phyloP scores from a whole-genome alignment of 2,329 filamentous ascomycete species.

The Monilinia polystroma region DNA sequence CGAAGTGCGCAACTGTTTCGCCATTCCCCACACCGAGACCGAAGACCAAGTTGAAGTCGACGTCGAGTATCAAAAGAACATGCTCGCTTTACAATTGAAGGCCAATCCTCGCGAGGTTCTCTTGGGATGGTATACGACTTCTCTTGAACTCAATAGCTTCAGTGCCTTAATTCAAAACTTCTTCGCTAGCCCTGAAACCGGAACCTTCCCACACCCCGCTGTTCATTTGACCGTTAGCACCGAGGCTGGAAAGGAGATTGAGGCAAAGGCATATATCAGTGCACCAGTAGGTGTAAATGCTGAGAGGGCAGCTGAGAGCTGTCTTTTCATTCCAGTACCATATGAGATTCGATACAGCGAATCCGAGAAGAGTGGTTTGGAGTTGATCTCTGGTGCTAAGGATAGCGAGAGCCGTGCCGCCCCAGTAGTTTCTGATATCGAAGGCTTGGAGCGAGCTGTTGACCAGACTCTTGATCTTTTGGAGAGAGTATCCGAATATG shows the following conservation, averaged over 20 bases:
- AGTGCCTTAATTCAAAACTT: conserved; percentile 99
- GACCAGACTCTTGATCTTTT: conserved; percentile 87
- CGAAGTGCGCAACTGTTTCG: conserved; percentile 94
- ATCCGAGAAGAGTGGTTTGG: conserved; percentile 72
- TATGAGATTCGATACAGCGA: conserved; percentile 91
- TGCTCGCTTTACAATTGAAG: conserved; percentile 92
- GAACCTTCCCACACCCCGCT: conserved; percentile 95
- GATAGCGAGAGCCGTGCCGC: conserved; percentile 73
- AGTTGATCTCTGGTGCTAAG: conserved; percentile 80
- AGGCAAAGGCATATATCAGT: conserved; percentile 91
- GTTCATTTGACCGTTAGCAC: conserved; percentile 95
- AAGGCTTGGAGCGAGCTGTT: conserved; percentile 79
- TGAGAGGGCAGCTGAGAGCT: conserved; percentile 92
- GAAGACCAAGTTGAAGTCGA: conserved; percentile 99
- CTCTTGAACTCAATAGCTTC: conserved; percentile 96
- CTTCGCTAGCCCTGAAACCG: conserved; percentile 94
- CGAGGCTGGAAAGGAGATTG: conserved; percentile 81
- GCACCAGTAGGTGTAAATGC: conserved; percentile 92
- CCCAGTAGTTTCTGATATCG: conserved; percentile 80
- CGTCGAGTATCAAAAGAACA: conserved; percentile 99
- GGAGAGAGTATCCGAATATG: conserved; percentile 87
- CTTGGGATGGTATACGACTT: conserved; percentile 98
- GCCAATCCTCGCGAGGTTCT: conserved; percentile 91
- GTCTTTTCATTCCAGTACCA: conserved; percentile 95
- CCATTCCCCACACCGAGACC: conserved; percentile 97